These are phyloP conservation scores for Pezizomycotina sp. DNA, from an alignment of 2,329 filamentous ascomycete species.

Conservation along the genomic window DNA sequence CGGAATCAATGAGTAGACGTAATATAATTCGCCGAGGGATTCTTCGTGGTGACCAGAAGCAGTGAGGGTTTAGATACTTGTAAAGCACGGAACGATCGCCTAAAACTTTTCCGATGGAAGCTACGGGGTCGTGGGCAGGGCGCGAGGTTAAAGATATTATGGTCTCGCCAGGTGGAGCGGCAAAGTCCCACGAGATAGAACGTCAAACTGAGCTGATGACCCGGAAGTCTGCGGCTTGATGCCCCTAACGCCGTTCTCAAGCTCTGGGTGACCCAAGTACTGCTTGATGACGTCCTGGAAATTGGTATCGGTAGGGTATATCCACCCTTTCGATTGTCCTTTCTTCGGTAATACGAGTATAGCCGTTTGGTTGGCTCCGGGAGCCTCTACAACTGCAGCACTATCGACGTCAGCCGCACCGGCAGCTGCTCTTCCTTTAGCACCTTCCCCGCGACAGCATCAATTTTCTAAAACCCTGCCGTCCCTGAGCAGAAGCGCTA, in stretches of 20 bases:
- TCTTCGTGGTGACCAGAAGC: conserved; percentile 46
- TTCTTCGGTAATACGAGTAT: conserved; percentile 17
- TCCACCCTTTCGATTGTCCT: conserved; percentile 15
- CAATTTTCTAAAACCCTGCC: conserved; percentile 44
- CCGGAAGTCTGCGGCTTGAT: too few species aligned
- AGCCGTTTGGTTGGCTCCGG: conserved; percentile 20
- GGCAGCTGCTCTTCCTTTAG: conserved; percentile 24
- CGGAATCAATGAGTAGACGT: conserved; percentile 68
- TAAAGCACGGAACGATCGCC: conserved; percentile 87
- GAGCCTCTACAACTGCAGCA: conserved; percentile 13
- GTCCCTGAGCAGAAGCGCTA: conserved; percentile 42
- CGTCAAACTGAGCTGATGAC: too few species aligned
- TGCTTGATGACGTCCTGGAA: conserved; percentile 26
- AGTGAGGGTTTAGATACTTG: conserved; percentile 90
- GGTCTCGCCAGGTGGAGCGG: conserved; percentile 46
- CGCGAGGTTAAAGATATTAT: conserved; percentile 52
- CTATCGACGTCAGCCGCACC: conserved; percentile 10
- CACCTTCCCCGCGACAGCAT: conserved; percentile 32
- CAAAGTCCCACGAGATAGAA: conserved; percentile 82
- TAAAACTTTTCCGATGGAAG: conserved; percentile 85
- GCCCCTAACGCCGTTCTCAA: too few species aligned
- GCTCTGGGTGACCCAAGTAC: conserved; percentile 7
- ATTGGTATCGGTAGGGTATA: conserved; percentile 26
- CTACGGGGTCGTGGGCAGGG: conserved; percentile 66
- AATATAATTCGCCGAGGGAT: conserved; percentile 41